Evolutionary conservation across 2,329 filamentous ascomycete species (phyloP).

Genomic region (Cercospora beticola): DNA sequence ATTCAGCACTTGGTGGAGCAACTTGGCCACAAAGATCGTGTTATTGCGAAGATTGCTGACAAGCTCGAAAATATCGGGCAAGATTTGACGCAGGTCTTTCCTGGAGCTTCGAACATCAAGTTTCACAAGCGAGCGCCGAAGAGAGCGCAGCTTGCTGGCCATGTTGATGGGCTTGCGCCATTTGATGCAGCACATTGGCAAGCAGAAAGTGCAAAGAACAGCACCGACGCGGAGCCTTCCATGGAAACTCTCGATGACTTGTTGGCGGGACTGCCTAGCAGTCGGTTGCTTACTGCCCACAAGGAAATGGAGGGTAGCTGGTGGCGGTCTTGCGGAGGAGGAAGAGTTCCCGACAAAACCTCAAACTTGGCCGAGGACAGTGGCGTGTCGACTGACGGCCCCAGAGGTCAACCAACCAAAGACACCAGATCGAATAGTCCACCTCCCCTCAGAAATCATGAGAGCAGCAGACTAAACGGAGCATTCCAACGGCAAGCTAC

Average conservation of each 20-base stretch:
- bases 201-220: slow-evolving; percentile 1
- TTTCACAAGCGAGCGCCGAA: slow-evolving; percentile 46
- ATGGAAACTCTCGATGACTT: slow-evolving; percentile 19
- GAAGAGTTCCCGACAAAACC: not conserved
- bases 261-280: slow-evolving; percentile 10
- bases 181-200: slow-evolving; percentile 54
- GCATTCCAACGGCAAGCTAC: slow-evolving; percentile 31
- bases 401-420: not conserved
- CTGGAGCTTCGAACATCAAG: slow-evolving; percentile 51
- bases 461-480: slow-evolving; percentile 17
- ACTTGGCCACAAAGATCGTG: slow-evolving; percentile 58
- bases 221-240: slow-evolving; percentile 8
- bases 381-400: not conserved
- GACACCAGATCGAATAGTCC: not conserved
- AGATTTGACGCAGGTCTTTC: slow-evolving; percentile 59
- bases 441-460: not conserved
- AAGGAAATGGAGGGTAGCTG: slow-evolving; percentile 32
- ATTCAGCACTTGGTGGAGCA: slow-evolving; percentile 51
- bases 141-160: slow-evolving; percentile 53
- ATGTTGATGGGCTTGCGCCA: slow-evolving; percentile 55
- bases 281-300: not conserved
- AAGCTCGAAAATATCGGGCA: slow-evolving; percentile 57
- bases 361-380: not conserved
- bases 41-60: slow-evolving; percentile 59
- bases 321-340: slow-evolving; percentile 34